phyloP scores from a whole-genome alignment of 2,329 filamentous ascomycete species.

The Diaporthe citriasiana region DNA sequence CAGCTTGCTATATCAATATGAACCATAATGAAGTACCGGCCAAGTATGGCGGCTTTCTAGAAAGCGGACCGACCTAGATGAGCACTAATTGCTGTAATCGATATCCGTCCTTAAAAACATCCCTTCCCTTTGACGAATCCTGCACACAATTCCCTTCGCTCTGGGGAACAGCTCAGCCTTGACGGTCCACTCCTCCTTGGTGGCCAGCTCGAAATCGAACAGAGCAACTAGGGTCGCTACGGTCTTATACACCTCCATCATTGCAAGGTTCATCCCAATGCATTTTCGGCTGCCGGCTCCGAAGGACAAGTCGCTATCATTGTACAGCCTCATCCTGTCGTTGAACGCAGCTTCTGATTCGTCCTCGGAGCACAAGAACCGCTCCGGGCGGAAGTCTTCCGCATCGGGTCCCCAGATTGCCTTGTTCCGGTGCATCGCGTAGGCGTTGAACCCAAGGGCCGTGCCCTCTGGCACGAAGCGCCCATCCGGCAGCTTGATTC shows the following conservation, averaged over 20 bases:
- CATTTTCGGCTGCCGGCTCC: slow-evolving; percentile 53
- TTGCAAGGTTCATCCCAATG: slow-evolving; percentile 52
- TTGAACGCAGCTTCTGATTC: slow-evolving; percentile 53
- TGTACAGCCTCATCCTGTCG: slow-evolving; percentile 52
- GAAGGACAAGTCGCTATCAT: slow-evolving; percentile 53
- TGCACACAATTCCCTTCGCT: slow-evolving; percentile 21
- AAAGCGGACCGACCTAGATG: background rate
- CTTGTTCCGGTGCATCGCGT: slow-evolving; percentile 54
- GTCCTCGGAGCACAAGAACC: slow-evolving; percentile 56
- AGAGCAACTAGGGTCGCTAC: slow-evolving; percentile 59
- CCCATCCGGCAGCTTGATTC: slow-evolving; percentile 53
- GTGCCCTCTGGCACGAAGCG: slow-evolving; percentile 48
- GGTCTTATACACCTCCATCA: slow-evolving; percentile 53
- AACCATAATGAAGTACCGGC: background rate
- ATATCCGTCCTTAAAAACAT: slow-evolving; percentile 29
- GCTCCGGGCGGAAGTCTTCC: slow-evolving; percentile 59
- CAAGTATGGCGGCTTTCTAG: background rate
- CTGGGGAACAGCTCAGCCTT: slow-evolving; percentile 32
- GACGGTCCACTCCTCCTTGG: slow-evolving; percentile 24
- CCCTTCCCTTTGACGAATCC: slow-evolving; percentile 3
- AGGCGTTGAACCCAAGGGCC: slow-evolving; percentile 54
- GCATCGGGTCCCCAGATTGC: slow-evolving; percentile 59
- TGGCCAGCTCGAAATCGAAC: slow-evolving; percentile 30
- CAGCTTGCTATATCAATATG: background rate
- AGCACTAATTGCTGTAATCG: slow-evolving; percentile 5